A percentile compares a stretch with the other conserved stretches of the same genome.
These are phyloP conservation scores for Globisporangium parvum DNA, from an alignment of 352 stramenopile genomes.

Conservation along the genomic window DNA sequence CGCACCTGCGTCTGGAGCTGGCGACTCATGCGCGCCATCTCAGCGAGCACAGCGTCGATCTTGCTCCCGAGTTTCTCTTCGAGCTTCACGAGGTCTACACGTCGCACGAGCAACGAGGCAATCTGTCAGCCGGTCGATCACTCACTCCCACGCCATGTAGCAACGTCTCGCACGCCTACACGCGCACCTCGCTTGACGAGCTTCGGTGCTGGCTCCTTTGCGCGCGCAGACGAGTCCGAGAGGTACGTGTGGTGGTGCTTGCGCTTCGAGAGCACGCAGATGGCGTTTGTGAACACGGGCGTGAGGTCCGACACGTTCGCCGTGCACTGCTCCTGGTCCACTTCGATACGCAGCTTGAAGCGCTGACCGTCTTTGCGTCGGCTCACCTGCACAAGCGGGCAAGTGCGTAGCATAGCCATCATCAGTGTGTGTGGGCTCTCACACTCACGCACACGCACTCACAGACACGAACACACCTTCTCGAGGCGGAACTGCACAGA, in stretches of 20 bases:
- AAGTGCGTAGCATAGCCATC: no score
- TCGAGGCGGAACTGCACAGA: conserved; percentile 78
- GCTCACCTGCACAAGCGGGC: conserved; percentile 35
- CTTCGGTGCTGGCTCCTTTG: conserved; percentile 52
- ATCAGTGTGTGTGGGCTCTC: background rate
- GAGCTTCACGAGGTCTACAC: conserved; percentile 43
- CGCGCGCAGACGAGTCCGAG: conserved; percentile 34
- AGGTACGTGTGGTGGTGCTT: conserved; percentile 52
- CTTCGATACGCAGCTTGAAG: conserved; percentile 82
- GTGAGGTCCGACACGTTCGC: conserved; percentile 72
- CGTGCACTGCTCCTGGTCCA: conserved; percentile 79
- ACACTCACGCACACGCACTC: background rate
- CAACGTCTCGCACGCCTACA: background rate
- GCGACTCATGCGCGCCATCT: conserved; percentile 49
- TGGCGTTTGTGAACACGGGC: conserved; percentile 80
- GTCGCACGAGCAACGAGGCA: background rate
- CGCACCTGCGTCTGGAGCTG: conserved; percentile 61
- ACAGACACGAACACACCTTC: conserved; percentile 28
- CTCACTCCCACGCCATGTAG: no score
- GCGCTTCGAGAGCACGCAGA: conserved; percentile 83
- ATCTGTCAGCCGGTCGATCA: background rate
- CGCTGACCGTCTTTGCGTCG: conserved; percentile 77
- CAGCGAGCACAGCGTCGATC: conserved; percentile 41
- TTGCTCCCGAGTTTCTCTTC: conserved; percentile 57
- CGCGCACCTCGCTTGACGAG: conserved; percentile 51